A percentile compares a stretch with the other conserved stretches of the same genome.
Conservation (phyloP, 805 yeast species). For the Saccharomyces paradoxus region DNA sequence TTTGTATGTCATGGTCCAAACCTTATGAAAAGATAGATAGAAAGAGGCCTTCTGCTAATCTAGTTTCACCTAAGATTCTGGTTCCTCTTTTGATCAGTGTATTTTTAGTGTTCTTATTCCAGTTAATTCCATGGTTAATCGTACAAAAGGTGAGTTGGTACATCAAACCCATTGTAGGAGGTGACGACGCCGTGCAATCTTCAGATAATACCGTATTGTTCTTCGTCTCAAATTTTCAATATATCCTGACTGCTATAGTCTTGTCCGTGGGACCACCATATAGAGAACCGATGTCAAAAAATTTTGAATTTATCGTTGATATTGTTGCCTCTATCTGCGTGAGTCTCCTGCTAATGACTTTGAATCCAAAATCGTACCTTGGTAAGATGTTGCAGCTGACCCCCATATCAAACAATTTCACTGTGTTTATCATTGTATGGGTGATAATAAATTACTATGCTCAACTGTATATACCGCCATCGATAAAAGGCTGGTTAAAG, state of each 20-base stretch:
- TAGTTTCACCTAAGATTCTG: constrained; percentile 81
- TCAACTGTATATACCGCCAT: constrained; percentile 29
- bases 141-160: constrained; percentile 67
- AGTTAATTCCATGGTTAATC: constrained; percentile 55
- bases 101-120: constrained; percentile 52
- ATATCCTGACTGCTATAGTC: constrained; percentile 74
- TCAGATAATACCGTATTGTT: constrained; percentile 87
- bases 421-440: constrained; percentile 39
- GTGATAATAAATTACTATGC: constrained; percentile 43
- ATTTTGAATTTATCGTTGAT: constrained; percentile 62
- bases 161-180: constrained; percentile 69
- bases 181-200: constrained; percentile 71
- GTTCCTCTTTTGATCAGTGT: constrained; percentile 79
- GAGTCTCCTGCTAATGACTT: constrained; percentile 48
- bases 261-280: constrained; percentile 91
- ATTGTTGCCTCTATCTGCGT: constrained; percentile 41
- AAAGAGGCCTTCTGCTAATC: constrained; percentile 88
- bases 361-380: constrained; percentile 43
- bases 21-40: constrained; percentile 52
- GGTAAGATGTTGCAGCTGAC: constrained; percentile 76
- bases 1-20: constrained; percentile 95
- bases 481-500: constrained; percentile 27
- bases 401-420: constrained; percentile 42
- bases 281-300: constrained; percentile 63
- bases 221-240: constrained; percentile 77